Conservation (phyloP, 345 rosid species). For the Euphorbia tirucalli region DNA sequence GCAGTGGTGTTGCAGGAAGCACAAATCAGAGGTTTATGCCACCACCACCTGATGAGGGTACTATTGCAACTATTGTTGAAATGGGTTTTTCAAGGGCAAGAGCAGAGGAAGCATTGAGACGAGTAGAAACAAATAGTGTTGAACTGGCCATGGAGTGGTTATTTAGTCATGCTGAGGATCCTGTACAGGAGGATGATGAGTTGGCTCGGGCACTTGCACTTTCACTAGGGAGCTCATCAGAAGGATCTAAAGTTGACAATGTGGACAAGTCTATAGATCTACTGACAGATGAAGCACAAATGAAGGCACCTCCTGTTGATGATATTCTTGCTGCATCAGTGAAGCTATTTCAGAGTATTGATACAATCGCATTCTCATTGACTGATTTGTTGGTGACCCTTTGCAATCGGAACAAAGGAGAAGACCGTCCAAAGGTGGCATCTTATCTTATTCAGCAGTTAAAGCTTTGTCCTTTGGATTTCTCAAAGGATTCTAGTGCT, state of each 20-base stretch:
- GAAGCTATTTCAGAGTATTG: slow-evolving; percentile 73
- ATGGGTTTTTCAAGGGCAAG: slow-evolving; percentile 98
- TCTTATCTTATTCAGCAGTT: slow-evolving; percentile 82
- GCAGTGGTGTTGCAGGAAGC: slow-evolving; percentile 59
- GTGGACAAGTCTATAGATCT: slow-evolving; percentile 63
- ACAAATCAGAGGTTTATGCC: slow-evolving; percentile 69
- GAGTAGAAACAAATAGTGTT: slow-evolving; percentile 93
- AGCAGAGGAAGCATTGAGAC: slow-evolving; percentile 89
- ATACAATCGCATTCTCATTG: slow-evolving; percentile 71
- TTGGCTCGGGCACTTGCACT: slow-evolving; percentile 93
- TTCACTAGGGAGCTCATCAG: slow-evolving; percentile 92
- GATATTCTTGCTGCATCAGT: slow-evolving; percentile 78
- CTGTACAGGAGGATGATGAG: slow-evolving; percentile 97
- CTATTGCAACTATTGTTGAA: slow-evolving; percentile 82
- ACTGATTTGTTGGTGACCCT: slow-evolving; percentile 85
- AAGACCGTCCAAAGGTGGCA: slow-evolving; percentile 72
- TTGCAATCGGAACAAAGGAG: slow-evolving; percentile 87
- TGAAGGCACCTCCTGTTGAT: slow-evolving; percentile 76
- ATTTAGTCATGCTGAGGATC: slow-evolving; percentile 79
- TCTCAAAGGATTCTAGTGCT: slow-evolving; percentile 60
- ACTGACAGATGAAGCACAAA: slow-evolving; percentile 45
- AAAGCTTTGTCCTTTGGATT: slow-evolving; percentile 69
- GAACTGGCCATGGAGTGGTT: slow-evolving; percentile 99
- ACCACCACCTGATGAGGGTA: slow-evolving; percentile 87
- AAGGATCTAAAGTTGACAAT: slow-evolving; percentile 66